Conservation (phyloP, 306 rosid species). For the Castanea sativa region DNA sequence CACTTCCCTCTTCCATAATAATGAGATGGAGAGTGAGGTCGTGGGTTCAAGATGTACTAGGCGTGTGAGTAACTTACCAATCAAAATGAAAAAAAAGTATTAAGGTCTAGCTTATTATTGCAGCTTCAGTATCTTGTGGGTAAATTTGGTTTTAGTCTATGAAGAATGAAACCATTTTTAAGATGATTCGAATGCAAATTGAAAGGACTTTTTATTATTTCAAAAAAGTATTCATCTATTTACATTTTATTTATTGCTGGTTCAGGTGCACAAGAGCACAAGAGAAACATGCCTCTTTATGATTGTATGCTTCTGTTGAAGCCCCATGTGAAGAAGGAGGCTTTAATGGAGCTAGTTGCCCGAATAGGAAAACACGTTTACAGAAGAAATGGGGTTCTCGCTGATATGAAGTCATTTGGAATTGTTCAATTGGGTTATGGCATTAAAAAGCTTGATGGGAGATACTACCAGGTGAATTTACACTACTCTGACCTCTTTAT, state of each 20-base stretch:
- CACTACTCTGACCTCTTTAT: neutral
- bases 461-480: slow-evolving; percentile 62
- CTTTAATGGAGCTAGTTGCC: slow-evolving; percentile 54
- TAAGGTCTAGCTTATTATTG: too few relatives aligned
- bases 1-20: too few relatives aligned
- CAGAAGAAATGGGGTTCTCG: slow-evolving; percentile 74
- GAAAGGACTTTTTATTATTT: neutral
- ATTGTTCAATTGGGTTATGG: slow-evolving; percentile 82
- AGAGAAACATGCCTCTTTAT: slow-evolving; percentile 68
- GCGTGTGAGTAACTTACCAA: too few relatives aligned
- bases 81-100: too few relatives aligned
- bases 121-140: too few relatives aligned
- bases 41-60: too few relatives aligned
- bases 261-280: neutral
- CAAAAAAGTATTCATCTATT: neutral
- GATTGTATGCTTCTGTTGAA: slow-evolving; percentile 82
- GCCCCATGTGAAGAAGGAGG: slow-evolving; percentile 51
- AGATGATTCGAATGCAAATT: too few relatives aligned
- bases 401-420: slow-evolving; percentile 59
- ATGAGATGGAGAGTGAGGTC: too few relatives aligned
- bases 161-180: too few relatives aligned
- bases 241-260: neutral
- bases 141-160: too few relatives aligned
- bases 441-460: slow-evolving; percentile 83
- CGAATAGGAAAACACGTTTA: slow-evolving; percentile 76